A percentile compares a stretch with the other conserved stretches of the same genome.
phyloP scores from a whole-genome alignment of 2,329 filamentous ascomycete genomes.

The Cercospora janseana region DNA sequence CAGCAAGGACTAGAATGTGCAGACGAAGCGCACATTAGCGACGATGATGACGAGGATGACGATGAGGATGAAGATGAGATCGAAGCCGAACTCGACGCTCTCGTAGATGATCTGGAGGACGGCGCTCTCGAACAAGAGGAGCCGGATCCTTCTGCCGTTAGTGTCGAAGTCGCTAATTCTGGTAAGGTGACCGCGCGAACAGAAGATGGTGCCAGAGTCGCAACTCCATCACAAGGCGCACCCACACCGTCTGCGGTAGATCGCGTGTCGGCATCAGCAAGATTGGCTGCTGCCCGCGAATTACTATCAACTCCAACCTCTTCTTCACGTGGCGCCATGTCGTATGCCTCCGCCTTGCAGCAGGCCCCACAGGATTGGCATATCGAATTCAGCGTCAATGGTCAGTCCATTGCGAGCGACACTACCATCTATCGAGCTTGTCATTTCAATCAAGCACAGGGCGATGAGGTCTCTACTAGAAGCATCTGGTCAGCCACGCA shows the following conservation, averaged over 20 bases:
- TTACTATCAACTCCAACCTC: conserved; percentile 49
- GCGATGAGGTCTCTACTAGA: conserved; percentile 66
- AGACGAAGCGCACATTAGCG: conserved; percentile 80
- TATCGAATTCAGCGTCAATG: conserved; percentile 88
- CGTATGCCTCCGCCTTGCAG: conserved; percentile 81
- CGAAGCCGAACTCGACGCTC: conserved; percentile 69
- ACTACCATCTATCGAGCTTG: conserved; percentile 96
- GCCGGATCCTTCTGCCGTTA: conserved; percentile 84
- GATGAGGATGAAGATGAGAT: conserved; percentile 63
- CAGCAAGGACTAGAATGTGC: conserved; percentile 81
- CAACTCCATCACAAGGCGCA: conserved; percentile 68
- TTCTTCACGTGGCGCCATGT: conserved; percentile 60
- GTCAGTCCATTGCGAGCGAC: conserved; percentile 79
- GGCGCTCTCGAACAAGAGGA: conserved; percentile 73
- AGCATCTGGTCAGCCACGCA: conserved; percentile 90
- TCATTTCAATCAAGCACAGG: conserved; percentile 63
- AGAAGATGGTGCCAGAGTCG: conserved; percentile 83
- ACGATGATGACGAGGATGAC: conserved; percentile 68
- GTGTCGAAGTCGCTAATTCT: conserved; percentile 80
- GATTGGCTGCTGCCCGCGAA: conserved; percentile 37
- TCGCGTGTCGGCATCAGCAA: conserved; percentile 34
- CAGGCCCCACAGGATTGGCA: conserved; percentile 90
- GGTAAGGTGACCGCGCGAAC: conserved; percentile 88
- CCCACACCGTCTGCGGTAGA: conserved; percentile 36
- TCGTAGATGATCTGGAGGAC: conserved; percentile 87